phyloP scores from a whole-genome alignment of 345 rosid genomes.

The Brassica napus region Da-Ae NC_063434.1:2876001-2876500 shows the following conservation, averaged over 20 bases:
- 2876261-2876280: not conserved
- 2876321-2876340: not conserved
- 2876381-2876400: not conserved
- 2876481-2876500: too few relatives aligned
- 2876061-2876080: not conserved
- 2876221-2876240: not conserved
- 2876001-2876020: not conserved
- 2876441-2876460: not conserved
- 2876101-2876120: not conserved
- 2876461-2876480: not conserved
- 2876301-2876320: not conserved
- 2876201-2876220: not conserved
- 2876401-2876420: not conserved
- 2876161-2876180: not conserved
- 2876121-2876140: not conserved
- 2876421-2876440: not conserved
- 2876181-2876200: not conserved
- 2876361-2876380: not conserved
- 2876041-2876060: too few relatives aligned
- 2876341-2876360: not conserved
- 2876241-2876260: not conserved
- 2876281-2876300: not conserved
- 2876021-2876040: too few relatives aligned
- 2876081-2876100: not conserved
- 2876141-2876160: not conserved